Evolutionary conservation across 495 filamentous ascomycete genomes (phyloP).

Genomic region (Rhizodiscina lignyota): DNA sequence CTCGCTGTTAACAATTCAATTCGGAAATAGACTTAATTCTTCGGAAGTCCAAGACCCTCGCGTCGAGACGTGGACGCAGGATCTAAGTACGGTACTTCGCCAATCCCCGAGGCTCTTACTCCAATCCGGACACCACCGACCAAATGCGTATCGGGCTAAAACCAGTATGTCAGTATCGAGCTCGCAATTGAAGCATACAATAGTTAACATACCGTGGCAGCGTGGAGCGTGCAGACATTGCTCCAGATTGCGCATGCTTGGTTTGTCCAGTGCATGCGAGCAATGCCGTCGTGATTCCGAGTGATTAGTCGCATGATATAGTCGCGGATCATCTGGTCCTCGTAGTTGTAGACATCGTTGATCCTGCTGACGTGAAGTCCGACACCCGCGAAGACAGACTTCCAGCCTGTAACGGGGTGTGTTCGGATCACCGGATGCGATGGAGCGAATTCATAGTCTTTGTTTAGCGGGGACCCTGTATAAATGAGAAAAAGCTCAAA

Average conservation of each 20-base stretch:
- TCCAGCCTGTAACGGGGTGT: slow-evolving; percentile 33
- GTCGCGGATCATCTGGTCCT: slow-evolving; percentile 24
- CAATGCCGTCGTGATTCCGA: slow-evolving; percentile 25
- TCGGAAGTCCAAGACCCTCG: slow-evolving; percentile 24
- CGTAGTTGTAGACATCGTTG: slow-evolving; percentile 20
- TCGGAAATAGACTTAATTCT: no score
- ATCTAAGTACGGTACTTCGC: slow-evolving; percentile 31
- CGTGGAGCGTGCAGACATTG: slow-evolving; percentile 20
- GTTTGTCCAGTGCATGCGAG: slow-evolving; percentile 27
- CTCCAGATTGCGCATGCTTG: slow-evolving; percentile 24
- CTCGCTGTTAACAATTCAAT: no score
- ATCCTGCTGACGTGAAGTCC: slow-evolving; percentile 26
- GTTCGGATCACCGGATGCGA: slow-evolving; percentile 30
- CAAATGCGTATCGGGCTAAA: no score
- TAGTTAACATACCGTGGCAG: no score
- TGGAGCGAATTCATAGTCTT: slow-evolving; percentile 21
- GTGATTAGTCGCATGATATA: slow-evolving; percentile 27
- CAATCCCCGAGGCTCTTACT: slow-evolving; percentile 26
- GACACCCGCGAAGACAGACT: slow-evolving; percentile 27
- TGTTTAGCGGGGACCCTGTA: slow-evolving; percentile 25
- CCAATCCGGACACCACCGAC: slow-evolving; percentile 23
- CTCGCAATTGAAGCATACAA: no score
- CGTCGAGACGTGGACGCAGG: slow-evolving; percentile 26
- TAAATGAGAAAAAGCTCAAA: no score
- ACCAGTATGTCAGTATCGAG: no score